Evolutionary conservation across 164 flowering plant genomes (phyloP), one percentile per base, ranked within the genome.

Genomic region (Warburgia ugandensis): DNA sequence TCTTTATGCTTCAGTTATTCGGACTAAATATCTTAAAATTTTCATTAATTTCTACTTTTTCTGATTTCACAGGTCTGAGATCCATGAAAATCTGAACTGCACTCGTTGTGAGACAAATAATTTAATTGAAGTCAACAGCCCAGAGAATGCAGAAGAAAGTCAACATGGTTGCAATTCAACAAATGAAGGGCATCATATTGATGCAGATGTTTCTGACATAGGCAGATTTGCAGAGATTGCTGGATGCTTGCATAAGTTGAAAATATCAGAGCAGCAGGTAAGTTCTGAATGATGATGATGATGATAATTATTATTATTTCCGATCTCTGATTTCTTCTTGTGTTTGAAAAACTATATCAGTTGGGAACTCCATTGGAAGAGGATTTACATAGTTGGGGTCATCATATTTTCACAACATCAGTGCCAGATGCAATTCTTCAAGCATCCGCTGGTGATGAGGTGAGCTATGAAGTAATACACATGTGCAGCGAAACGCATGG

Each of bases 371-470:
- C 97, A 14, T 54, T 76, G 29, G 97, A 94, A 65, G 97, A 94
- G 65, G 99, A 94, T 72, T 65, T 94, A 50, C 72, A 72, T 45
- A 86, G 75, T 60, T 94, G 99, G 96, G 96, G 95, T 22, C 99
- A 92, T 78, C 97, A 94, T 70, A 65, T 56, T 53, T 52, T 17
- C 56, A 43, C 96, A 40, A 58, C 74, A 20, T 64, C 96, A 7
- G 94, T 94, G 27, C 99, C 99, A 58, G 99, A 94, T 75, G 47
- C 67, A 50, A 79, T 82, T 56, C 62, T 94, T 36, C 95, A 84
- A 72, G 89, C 94, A 62, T 79, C 99, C 39, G 97, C 97, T 41
- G 97, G 99, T 46, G 81, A 88, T 37, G 95, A 94, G 92, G 96
- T 88, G 32, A 40, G 76, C 20, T 2, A 3, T 7, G n/a, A 37